A percentile compares a stretch with the other conserved stretches of the same genome.
These are phyloP conservation scores for Epichloe sp. DNA, from an alignment of 2,329 filamentous ascomycete species.

Conservation along the genomic window DNA sequence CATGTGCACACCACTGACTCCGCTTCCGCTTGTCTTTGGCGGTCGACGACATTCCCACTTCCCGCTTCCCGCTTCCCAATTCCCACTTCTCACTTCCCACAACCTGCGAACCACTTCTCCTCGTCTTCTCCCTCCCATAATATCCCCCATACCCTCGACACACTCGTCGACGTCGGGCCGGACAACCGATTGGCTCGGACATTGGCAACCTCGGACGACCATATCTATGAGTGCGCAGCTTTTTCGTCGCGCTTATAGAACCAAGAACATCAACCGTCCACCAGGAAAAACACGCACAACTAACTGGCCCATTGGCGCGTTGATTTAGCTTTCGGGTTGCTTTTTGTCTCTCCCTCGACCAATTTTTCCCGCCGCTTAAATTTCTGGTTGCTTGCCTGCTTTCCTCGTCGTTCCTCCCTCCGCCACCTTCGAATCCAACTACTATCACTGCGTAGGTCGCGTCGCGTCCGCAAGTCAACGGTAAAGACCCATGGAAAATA, in stretches of 20 bases:
- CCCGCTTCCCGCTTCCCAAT: too few relatives aligned
- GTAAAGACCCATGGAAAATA: background rate
- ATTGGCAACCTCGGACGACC: background rate
- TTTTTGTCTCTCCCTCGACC: background rate
- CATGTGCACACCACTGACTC: conserved; percentile 1
- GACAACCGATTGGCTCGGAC: background rate
- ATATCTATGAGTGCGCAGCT: background rate
- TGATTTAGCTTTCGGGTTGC: background rate
- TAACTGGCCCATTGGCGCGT: background rate
- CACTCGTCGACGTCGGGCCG: background rate
- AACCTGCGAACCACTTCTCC: background rate
- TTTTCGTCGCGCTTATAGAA: background rate
- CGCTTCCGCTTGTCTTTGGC: conserved; percentile 2
- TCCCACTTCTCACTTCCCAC: background rate
- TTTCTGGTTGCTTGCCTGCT: too few relatives aligned
- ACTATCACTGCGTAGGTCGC: background rate
- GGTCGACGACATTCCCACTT: background rate
- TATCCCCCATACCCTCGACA: background rate
- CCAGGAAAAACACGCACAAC: background rate
- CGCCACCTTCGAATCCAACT: background rate
- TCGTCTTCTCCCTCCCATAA: background rate
- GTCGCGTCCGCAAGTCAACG: background rate
- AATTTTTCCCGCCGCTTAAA: background rate
- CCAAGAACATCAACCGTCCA: background rate
- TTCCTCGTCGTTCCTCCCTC: background rate